Percentiles rank a stretch among this genome's conserved stretches.
These are phyloP conservation scores for Claviceps pazoutovae DNA, from an alignment of 2,329 filamentous ascomycete species.

Conservation along the genomic window DNA sequence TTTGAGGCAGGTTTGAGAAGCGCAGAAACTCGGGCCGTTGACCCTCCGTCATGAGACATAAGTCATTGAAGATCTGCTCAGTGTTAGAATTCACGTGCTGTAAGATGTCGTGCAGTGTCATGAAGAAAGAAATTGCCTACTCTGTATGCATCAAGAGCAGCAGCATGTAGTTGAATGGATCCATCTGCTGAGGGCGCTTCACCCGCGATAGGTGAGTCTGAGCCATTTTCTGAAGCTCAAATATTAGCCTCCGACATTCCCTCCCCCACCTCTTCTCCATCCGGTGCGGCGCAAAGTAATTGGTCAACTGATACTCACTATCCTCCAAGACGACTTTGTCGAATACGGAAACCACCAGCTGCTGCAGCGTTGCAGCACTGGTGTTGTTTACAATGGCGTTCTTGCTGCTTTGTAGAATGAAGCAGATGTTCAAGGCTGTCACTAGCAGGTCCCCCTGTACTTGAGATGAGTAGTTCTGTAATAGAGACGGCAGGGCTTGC, in stretches of 20 bases:
- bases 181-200: conserved; percentile 55
- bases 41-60: conserved; percentile 77
- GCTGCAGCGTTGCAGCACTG: conserved; percentile 88
- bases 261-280: too few relatives aligned
- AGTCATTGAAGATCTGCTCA: conserved; percentile 66
- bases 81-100: conserved; percentile 5
- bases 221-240: conserved; percentile 21
- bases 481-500: conserved; percentile 73
- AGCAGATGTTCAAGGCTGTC: conserved; percentile 77
- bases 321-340: conserved; percentile 81
- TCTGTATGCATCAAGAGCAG: conserved; percentile 73
- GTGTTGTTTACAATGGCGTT: conserved; percentile 91
- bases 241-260: not conserved
- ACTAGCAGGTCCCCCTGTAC: conserved; percentile 70
- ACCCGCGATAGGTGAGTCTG: conserved; percentile 44
- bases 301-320: conserved; percentile 28
- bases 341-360: conserved; percentile 83
- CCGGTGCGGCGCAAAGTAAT: not conserved
- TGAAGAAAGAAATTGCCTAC: conserved; percentile 24
- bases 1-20: conserved; percentile 63
- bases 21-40: conserved; percentile 71
- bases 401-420: conserved; percentile 79
- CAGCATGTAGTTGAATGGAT: conserved; percentile 52
- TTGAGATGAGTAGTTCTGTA: conserved; percentile 80
- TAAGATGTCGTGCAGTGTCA: not conserved